These are phyloP conservation scores for Trichothecium roseum DNA, from an alignment of 2,329 filamentous ascomycete species.

Conservation along the genomic window DNA sequence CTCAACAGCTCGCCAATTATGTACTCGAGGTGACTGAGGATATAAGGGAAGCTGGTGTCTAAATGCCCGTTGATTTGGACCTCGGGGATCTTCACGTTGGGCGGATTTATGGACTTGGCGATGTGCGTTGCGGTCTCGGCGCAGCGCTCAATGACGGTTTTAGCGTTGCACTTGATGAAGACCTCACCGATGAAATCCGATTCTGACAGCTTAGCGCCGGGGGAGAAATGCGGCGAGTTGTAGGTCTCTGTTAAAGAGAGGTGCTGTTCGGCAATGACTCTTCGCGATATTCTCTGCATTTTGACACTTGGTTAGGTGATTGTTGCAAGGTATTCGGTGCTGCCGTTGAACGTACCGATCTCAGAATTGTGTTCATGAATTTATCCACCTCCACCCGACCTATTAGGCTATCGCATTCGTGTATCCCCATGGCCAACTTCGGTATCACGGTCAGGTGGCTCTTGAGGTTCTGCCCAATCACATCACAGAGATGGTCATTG, in stretches of 20 bases:
- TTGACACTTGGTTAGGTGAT: no score
- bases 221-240: constrained; percentile 81
- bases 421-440: constrained; percentile 83
- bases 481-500: constrained; percentile 77
- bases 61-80: constrained; percentile 78
- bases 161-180: constrained; percentile 84
- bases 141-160: constrained; percentile 78
- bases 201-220: constrained; percentile 60
- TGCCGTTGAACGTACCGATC: constrained; percentile 52
- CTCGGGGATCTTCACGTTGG: constrained; percentile 62
- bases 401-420: constrained; percentile 81
- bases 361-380: constrained; percentile 89
- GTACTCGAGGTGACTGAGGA: constrained; percentile 91
- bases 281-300: constrained; percentile 75
- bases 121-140: constrained; percentile 66
- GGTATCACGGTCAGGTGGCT: constrained; percentile 92
- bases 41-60: constrained; percentile 89
- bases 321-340: not conserved
- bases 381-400: constrained; percentile 72
- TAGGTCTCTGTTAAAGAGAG: constrained; percentile 91
- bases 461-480: constrained; percentile 68
- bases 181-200: constrained; percentile 92
- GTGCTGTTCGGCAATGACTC: constrained; percentile 96
- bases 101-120: constrained; percentile 63
- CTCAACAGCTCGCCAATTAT: constrained; percentile 91